Evolutionary conservation across 257 asterid genomes (phyloP).

Genomic region (Solanum virginianum): DNA sequence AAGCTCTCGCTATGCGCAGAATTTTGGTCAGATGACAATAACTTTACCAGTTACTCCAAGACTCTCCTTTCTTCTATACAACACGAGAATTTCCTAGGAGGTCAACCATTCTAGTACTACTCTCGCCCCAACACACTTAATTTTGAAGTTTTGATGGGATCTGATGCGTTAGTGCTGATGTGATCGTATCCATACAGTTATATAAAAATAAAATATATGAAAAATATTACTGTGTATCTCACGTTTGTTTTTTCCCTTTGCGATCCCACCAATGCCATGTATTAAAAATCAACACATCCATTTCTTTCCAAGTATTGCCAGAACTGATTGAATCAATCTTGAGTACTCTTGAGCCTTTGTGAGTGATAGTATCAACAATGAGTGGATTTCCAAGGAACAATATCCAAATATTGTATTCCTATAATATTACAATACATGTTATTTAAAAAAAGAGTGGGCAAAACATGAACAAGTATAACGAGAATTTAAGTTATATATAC

Average conservation of each 20-base stretch:
- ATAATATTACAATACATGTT: not conserved
- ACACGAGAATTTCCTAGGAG: no score
- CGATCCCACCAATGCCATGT: conserved; percentile 63
- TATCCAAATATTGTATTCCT: conserved; percentile 21
- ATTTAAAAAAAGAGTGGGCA: not conserved
- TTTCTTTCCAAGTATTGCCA: conserved; percentile 18
- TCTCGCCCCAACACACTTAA: no score
- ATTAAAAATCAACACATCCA: conserved; percentile 22
- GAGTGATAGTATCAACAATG: conserved; percentile 16
- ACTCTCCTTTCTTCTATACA: no score
- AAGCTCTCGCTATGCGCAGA: no score
- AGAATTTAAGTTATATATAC: not conserved
- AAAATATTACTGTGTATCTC: not conserved
- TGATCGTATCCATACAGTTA: not conserved
- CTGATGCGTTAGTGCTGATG: no score
- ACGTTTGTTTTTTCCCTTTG: conserved; percentile 51
- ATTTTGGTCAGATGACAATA: no score
- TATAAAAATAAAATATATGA: not conserved
- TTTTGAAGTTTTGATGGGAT: no score
- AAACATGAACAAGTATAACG: not conserved
- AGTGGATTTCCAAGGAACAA: conserved; percentile 17
- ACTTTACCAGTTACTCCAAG: no score
- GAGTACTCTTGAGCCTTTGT: conserved; percentile 10
- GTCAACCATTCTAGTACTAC: no score
- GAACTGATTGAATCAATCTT: conserved; percentile 22